Evolutionary conservation across 495 filamentous ascomycete species (phyloP).

Genomic region (Cenococcum geophilum): DNA sequence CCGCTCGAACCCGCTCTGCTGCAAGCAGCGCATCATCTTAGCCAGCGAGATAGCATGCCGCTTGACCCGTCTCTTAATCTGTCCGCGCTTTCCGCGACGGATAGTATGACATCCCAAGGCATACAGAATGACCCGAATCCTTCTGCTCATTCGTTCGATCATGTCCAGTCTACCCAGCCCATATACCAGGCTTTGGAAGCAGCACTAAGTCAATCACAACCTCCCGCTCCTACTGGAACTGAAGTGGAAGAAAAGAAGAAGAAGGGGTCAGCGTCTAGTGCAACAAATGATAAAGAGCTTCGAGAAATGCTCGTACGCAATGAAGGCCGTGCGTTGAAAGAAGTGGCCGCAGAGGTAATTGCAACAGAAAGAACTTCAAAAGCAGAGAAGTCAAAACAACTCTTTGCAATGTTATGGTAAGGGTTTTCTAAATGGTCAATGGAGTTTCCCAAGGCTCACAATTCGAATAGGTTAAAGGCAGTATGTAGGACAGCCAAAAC

Average conservation of each 20-base stretch:
- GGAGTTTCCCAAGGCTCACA: slow-evolving; percentile 1
- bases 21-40: slow-evolving; percentile 26
- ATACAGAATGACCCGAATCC: background rate
- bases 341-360: slow-evolving; percentile 77
- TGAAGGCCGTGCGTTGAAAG: slow-evolving; percentile 64
- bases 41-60: slow-evolving; percentile 22
- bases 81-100: slow-evolving; percentile 11
- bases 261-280: slow-evolving; percentile 61
- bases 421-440: slow-evolving; percentile 22
- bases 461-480: slow-evolving; percentile 61
- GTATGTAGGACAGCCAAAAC: slow-evolving; percentile 73
- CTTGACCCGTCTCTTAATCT: slow-evolving; percentile 18
- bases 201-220: slow-evolving; percentile 3
- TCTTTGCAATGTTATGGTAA: slow-evolving; percentile 97
- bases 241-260: slow-evolving; percentile 61
- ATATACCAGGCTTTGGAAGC: slow-evolving; percentile 1
- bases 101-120: background rate
- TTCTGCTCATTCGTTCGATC: slow-evolving; percentile 16
- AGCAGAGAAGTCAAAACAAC: slow-evolving; percentile 89
- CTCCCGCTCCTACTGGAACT: background rate
- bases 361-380: slow-evolving; percentile 69
- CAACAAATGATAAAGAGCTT: slow-evolving; percentile 88
- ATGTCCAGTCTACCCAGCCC: background rate
- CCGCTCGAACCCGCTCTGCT: slow-evolving; percentile 23
- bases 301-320: slow-evolving; percentile 75